Percentiles rank a stretch among this genome's conserved stretches.
These are phyloP conservation scores for Leersia perrieri DNA, from an alignment of 176 grass and related monocot species.

Conservation along the genomic window DNA sequence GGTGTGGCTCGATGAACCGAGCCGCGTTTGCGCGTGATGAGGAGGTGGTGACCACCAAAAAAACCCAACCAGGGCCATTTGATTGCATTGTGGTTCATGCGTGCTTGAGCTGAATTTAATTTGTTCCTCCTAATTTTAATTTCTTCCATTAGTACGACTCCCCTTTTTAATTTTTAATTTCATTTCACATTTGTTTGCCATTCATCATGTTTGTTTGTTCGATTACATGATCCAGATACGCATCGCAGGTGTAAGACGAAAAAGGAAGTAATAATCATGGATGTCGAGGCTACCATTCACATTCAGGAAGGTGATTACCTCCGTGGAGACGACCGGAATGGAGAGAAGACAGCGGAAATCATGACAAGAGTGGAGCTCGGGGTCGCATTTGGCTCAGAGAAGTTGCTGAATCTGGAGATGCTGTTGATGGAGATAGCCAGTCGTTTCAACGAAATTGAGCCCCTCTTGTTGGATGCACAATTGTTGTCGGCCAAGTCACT, in stretches of 20 bases:
- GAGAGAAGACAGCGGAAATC: background rate
- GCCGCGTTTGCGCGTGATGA: no score
- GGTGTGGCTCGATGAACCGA: no score
- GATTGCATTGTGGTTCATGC: no score
- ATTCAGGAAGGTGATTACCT: background rate
- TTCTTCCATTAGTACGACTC: background rate
- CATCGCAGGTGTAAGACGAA: background rate
- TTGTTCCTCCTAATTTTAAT: background rate
- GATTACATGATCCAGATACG: background rate
- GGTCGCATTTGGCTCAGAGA: constrained; percentile 44
- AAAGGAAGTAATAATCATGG: background rate
- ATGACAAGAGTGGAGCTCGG: constrained; percentile 45
- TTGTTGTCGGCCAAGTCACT: constrained; percentile 29
- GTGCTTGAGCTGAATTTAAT: no score
- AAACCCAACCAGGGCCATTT: no score
- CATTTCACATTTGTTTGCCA: background rate
- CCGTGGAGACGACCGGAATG: background rate
- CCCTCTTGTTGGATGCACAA: constrained; percentile 26
- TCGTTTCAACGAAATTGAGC: constrained; percentile 42
- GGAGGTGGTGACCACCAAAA: no score
- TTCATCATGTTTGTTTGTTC: background rate
- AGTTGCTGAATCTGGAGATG: constrained; percentile 70
- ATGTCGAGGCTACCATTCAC: background rate
- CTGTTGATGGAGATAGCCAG: constrained; percentile 60
- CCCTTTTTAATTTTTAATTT: no score